These are phyloP conservation scores for Rhizopogon roseolus DNA, from an alignment of 768 basidiomycete genomes.

Conservation along the genomic window DNA sequence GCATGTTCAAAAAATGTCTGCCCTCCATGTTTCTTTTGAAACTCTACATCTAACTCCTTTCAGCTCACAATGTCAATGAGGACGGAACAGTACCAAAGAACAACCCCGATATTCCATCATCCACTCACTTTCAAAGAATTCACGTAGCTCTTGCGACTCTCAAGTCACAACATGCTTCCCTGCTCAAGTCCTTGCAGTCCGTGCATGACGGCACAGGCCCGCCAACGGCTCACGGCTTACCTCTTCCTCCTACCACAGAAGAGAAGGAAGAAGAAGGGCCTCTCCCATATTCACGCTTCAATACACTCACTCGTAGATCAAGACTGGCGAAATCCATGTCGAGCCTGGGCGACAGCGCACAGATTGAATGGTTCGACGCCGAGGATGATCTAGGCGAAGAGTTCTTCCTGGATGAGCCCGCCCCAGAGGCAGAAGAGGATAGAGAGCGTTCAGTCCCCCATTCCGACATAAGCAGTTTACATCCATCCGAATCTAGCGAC, in stretches of 20 bases:
- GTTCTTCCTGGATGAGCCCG: conserved; percentile 52
- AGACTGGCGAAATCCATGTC: conserved; percentile 45
- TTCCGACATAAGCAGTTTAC: conserved; percentile 36
- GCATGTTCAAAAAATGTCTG: conserved; percentile 60
- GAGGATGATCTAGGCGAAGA: conserved; percentile 47
- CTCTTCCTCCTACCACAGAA: conserved; percentile 43
- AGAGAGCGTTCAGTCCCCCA: conserved; percentile 34
- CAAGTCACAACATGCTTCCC: conserved; percentile 53
- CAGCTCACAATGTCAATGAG: conserved; percentile 17
- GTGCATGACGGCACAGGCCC: conserved; percentile 24
- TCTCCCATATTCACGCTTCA: conserved; percentile 16
- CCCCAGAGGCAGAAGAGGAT: conserved; percentile 34
- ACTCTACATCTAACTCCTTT: conserved; percentile 1
- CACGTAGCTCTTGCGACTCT: conserved; percentile 46
- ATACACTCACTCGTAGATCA: conserved; percentile 27
- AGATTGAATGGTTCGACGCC: conserved; percentile 77
- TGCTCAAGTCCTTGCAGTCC: conserved; percentile 40
- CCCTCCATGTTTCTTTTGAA: conserved; percentile 22
- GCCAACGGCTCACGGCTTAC: conserved; percentile 19
- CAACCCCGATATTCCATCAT: conserved; percentile 13
- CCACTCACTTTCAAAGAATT: conserved; percentile 36
- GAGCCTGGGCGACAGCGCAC: conserved; percentile 40
- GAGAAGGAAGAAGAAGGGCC: conserved; percentile 38
- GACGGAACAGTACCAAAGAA: conserved; percentile 18
- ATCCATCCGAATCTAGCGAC: conserved; percentile 40